These are phyloP conservation scores for Oryza coarctata DNA, from an alignment of 176 grass and related monocot species.

Conservation along the genomic window DNA sequence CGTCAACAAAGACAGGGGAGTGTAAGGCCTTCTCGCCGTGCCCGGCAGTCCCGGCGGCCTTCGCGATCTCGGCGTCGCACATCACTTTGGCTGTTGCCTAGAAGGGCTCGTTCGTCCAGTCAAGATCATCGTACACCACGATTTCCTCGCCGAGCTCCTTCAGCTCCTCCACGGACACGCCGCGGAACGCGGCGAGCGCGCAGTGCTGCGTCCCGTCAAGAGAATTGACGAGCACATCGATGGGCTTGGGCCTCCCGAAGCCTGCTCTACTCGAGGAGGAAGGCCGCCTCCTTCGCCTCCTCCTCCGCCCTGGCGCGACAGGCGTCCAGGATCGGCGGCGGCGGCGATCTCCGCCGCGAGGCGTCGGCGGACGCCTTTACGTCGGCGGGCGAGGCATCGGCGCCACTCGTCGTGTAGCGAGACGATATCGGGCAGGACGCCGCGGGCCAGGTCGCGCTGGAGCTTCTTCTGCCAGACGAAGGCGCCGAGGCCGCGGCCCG, in stretches of 20 bases:
- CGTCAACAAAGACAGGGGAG: background rate
- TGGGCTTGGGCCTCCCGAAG: slow-evolving; percentile 32
- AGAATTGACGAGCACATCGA: slow-evolving; percentile 42
- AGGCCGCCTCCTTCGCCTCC: slow-evolving; percentile 15
- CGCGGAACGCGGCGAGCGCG: slow-evolving; percentile 31
- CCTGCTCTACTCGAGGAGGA: slow-evolving; percentile 49
- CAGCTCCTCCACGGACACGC: slow-evolving; percentile 18
- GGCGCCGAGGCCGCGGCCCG: slow-evolving; percentile 26
- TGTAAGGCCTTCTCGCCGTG: background rate
- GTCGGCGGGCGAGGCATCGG: slow-evolving; percentile 25
- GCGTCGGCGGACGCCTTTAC: background rate
- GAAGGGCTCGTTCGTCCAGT: slow-evolving; percentile 29
- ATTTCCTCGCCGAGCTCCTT: slow-evolving; percentile 27
- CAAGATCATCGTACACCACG: background rate
- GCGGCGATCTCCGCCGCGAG: background rate
- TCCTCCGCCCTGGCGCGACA: slow-evolving; percentile 7
- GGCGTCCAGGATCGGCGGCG: background rate
- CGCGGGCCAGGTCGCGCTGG: slow-evolving; percentile 37
- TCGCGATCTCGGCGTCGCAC: slow-evolving; percentile 30
- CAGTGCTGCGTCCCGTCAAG: slow-evolving; percentile 9
- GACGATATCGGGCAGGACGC: slow-evolving; percentile 23
- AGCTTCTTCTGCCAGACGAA: slow-evolving; percentile 51
- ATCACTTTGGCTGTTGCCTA: slow-evolving; percentile 35
- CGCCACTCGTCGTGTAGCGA: slow-evolving; percentile 15
- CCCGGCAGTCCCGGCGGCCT: background rate